Base-by-base conservation (phyloP, 768 basidiomycete species). In the Collybiopsis luxurians region DNA sequence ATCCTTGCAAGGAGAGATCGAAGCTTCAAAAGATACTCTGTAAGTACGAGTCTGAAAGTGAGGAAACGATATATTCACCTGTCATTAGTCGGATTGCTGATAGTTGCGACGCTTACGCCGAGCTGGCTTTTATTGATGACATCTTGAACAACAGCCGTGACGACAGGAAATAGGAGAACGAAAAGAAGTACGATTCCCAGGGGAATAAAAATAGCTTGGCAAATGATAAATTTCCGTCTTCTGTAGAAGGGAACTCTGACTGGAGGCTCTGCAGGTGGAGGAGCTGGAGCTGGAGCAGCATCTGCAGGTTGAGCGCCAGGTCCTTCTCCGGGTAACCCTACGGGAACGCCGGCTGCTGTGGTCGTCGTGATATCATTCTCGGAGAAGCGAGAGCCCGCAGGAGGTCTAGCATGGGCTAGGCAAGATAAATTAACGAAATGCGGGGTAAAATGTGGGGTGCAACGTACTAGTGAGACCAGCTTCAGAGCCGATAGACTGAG, bases 151-250 rank as follows among this genome's bases (percentile, higher is more conserved):
- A 89, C 85, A 44, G 86, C 86, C 49, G 71, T 78, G 55, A 89
- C 74, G 55, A 89, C 84, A 5, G 87, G 87, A 67, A 82, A 89
- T 23, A 90, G 68, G 11, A 89, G 46, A 59, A 89, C 80, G 69
- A 89, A 90, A 19, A 89, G 68, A 36, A 89, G 65, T 15, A 77
- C 84, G 53, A 90, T 86, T 34, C 73, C 81, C 15, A 89, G 63
- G 4, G 79, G 76, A 17, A 77, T 68, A 3, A 75, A 63, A 27
- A 87, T 74, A 59, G 83, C 64, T 52, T 75, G 74, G 27, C 79
- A 75, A 58, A 87, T 78, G 57, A 88, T 84, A 73, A 89, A 87
- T 76, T 78, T 81, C 40, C 79, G 77, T 59, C 74, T 79, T 66
- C 82, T 86, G 73, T 85, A 87, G 55, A 87, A 76, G 13, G 61